phyloP scores from a whole-genome alignment of 306 rosid genomes.

The Vigna reflexopilosa region DNA sequence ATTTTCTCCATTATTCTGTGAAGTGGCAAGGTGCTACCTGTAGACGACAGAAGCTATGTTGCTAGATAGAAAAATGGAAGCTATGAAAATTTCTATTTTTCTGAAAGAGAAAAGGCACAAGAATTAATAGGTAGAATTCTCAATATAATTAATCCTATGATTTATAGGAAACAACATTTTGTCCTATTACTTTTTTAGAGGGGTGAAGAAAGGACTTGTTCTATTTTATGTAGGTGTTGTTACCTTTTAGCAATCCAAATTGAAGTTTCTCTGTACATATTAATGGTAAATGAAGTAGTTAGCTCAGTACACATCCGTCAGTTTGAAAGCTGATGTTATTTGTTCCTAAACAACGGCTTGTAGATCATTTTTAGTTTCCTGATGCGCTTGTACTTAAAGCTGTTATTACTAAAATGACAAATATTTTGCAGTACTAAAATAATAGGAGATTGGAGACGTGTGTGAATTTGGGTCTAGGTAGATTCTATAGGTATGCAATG shows the following conservation, averaged over 20 bases:
- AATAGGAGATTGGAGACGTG: too few species aligned
- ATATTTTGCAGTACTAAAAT: too few species aligned
- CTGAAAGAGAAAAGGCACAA: too few species aligned
- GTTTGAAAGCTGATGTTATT: constrained; percentile 12
- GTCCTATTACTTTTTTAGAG: constrained; percentile 4
- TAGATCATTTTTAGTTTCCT: neutral
- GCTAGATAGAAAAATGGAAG: too few species aligned
- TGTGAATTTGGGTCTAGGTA: too few species aligned
- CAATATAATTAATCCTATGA: too few species aligned
- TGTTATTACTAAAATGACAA: neutral
- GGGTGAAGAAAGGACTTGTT: constrained; percentile 12
- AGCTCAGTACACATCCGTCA: neutral
- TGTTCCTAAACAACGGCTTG: neutral
- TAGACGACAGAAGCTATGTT: too few species aligned
- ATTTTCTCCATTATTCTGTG: too few species aligned
- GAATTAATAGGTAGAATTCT: too few species aligned
- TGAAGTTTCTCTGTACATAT: constrained; percentile 14
- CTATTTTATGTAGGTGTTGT: constrained; percentile 4
- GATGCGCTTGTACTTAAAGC: neutral
- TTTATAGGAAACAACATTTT: neutral
- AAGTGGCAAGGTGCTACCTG: too few species aligned
- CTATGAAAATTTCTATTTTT: too few species aligned
- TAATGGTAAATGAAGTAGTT: constrained; percentile 8
- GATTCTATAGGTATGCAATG: too few species aligned
- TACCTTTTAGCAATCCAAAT: constrained; percentile 29